Evolutionary conservation across 1,284 basidiomycete species (phyloP).

Genomic region (Naganishia albida): DNA sequence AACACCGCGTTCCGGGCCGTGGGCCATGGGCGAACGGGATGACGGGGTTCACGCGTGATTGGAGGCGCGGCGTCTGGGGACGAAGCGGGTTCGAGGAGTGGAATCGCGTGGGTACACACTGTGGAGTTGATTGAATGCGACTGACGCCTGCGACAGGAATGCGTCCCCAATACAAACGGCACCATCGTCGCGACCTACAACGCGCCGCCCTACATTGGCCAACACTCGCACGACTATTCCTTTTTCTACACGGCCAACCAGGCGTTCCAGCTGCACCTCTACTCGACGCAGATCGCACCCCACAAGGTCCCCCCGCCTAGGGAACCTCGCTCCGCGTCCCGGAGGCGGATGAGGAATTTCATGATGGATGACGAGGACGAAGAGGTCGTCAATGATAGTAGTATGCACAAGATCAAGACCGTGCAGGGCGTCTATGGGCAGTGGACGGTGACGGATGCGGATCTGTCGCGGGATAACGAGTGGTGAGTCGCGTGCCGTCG

Average conservation of each 20-base stretch:
- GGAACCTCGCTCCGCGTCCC: constrained; percentile 5
- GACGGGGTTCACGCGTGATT: constrained; percentile 27
- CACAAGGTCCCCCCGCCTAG: constrained; percentile 18
- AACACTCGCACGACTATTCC: constrained; percentile 66
- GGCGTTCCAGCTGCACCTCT: constrained; percentile 87
- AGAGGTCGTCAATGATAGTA: constrained; percentile 56
- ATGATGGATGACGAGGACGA: constrained; percentile 38
- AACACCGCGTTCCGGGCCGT: constrained; percentile 8
- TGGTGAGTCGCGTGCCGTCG: constrained; percentile 59
- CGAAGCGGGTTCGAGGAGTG: constrained; percentile 33
- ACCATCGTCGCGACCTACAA: constrained; percentile 80
- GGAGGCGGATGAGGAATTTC: constrained; percentile 29
- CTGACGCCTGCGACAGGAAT: constrained; percentile 20
- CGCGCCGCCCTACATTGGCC: constrained; percentile 85
- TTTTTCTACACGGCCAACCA: constrained; percentile 56
- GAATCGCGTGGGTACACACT: constrained; percentile 27
- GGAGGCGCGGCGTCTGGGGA: constrained; percentile 31
- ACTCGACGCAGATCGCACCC: constrained; percentile 65
- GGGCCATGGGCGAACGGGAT: constrained; percentile 31
- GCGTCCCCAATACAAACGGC: constrained; percentile 48
- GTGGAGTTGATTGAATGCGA: neutral
- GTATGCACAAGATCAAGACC: constrained; percentile 73
- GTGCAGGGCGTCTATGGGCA: constrained; percentile 72
- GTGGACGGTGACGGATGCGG: constrained; percentile 95
- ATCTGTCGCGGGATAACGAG: constrained; percentile 86